phyloP scores from a whole-genome alignment of 139 green algal species.

The Chlamydomonas schloesseri region DNA sequence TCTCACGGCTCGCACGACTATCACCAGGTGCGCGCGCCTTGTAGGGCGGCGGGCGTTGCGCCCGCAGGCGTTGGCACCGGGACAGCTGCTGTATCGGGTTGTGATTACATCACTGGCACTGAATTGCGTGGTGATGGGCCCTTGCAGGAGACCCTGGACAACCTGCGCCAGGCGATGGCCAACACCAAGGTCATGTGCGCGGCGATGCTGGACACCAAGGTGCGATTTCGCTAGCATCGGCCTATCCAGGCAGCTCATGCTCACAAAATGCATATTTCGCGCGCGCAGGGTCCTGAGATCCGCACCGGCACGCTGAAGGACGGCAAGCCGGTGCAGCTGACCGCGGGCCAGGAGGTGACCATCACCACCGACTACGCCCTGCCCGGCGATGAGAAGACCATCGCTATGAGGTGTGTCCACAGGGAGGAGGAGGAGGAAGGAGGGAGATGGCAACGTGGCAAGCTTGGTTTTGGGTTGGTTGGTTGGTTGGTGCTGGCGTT shows the following conservation, averaged over 20 bases:
- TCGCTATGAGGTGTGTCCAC: conserved; percentile 85
- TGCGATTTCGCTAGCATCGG: conserved; percentile 15
- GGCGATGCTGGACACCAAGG: conserved; percentile 99
- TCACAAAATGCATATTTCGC: not conserved
- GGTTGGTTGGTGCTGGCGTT: too few relatives aligned
- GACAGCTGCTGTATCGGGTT: not conserved
- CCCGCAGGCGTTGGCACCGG: not conserved
- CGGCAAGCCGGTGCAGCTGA: conserved; percentile 87
- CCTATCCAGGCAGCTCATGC: too few relatives aligned
- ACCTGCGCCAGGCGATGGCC: conserved; percentile 84
- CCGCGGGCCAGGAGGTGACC: conserved; percentile 83
- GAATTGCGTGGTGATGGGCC: too few relatives aligned
- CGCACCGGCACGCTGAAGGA: conserved; percentile 94
- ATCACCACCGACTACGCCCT: conserved; percentile 95
- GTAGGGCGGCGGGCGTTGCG: not conserved
- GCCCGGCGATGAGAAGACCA: conserved; percentile 83
- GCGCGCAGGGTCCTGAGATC: conserved; percentile 94
- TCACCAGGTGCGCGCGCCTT: conserved; percentile 80
- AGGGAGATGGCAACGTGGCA: not conserved
- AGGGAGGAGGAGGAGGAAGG: too few relatives aligned
- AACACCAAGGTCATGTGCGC: conserved; percentile 97
- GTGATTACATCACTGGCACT: not conserved
- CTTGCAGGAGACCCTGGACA: conserved; percentile 93
- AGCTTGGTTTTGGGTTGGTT: not conserved
- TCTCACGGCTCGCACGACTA: conserved; percentile 96